phyloP scores from a whole-genome alignment of 768 basidiomycete species.

The Tylopilus plumbeoviolaceoides region DNA sequence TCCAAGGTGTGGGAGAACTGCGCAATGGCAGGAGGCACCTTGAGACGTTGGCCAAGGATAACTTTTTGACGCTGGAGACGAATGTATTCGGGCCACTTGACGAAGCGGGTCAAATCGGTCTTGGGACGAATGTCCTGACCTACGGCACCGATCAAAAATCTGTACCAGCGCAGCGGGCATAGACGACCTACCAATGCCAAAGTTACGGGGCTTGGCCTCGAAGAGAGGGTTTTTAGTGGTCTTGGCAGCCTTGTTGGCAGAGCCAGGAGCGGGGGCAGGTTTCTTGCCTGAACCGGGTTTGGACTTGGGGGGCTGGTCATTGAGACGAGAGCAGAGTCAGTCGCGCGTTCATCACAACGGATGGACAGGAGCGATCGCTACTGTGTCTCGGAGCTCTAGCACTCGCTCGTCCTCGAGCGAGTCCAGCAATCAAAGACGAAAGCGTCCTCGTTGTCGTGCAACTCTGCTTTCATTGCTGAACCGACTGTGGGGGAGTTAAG shows the following conservation, averaged over 20 bases:
- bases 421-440: conserved; percentile 37
- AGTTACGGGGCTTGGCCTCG: conserved; percentile 86
- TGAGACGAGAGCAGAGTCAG: conserved; percentile 66
- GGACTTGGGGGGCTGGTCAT: conserved; percentile 83
- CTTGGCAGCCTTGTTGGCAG: conserved; percentile 72
- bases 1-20: conserved; percentile 98
- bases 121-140: conserved; percentile 92
- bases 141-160: conserved; percentile 28
- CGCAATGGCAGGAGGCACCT: conserved; percentile 96
- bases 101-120: conserved; percentile 92
- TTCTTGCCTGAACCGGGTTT: conserved; percentile 75
- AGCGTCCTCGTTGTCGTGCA: conserved; percentile 36
- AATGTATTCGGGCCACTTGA: conserved; percentile 99
- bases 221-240: conserved; percentile 93
- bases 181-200: conserved; percentile 81
- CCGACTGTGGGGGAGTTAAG: conserved; percentile 16
- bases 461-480: conserved; percentile 38
- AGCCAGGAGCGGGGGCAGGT: conserved; percentile 80
- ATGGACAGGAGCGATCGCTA: conserved; percentile 25
- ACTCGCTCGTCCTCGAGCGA: conserved; percentile 31
- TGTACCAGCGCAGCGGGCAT: not conserved
- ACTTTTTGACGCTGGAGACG: conserved; percentile 98
- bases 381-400: conserved; percentile 53
- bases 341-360: conserved; percentile 21
- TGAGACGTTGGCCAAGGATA: conserved; percentile 94